Base-by-base conservation (phyloP, 306 rosid species). In the Carpinus viminea region DNA sequence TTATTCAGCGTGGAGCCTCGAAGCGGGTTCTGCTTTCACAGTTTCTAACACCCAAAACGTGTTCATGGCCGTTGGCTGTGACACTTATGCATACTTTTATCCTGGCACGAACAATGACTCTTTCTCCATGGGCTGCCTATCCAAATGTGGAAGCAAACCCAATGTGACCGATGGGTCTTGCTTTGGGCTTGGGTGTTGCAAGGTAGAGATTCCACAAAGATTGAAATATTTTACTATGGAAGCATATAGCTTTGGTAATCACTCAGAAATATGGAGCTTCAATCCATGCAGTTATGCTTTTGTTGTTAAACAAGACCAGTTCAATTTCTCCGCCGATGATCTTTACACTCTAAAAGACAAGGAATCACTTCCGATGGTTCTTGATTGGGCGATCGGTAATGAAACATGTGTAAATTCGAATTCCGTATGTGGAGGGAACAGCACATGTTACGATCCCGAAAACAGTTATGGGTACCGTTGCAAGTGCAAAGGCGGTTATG, bases 11-110 rank as follows among this genome's bases (percentile, higher is more conserved):
- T n/a, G n/a, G n/a, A n/a, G n/a, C n/a, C n/a, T n/a, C n/a, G n/a
- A n/a, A n/a, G n/a, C n/a, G n/a, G 26, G 26, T 24, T 11, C 31
- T 36, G 2, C 12, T 46, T 78, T 66, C 80, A n/a, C 69, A 12
- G 41, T 85, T 38, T 85, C 86, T 41, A 0, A 18, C 59, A 57
- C 75, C 8, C 57, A 76, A 12, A 86, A 83, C 74, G 8, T 68
- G 78, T 80, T 83, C 75, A 41, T 45, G 0, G 74, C 21, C 2
- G 64, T 86, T 0, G 89, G 87, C 7, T 83, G 89, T 3, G 81
- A 86, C 26, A 69, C 86, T 1, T 12, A 0, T 13, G 86, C 76
- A 11, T 74, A 57, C 5, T 68, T 83, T n/a, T n/a, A n/a, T n/a
- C n/a, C n/a, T n/a, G n/a, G n/a, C 11, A 8, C 0, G 17, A 1